Evolutionary conservation across 352 stramenopile genomes (phyloP).

Genomic region (Elongisporangium prolatum): DNA sequence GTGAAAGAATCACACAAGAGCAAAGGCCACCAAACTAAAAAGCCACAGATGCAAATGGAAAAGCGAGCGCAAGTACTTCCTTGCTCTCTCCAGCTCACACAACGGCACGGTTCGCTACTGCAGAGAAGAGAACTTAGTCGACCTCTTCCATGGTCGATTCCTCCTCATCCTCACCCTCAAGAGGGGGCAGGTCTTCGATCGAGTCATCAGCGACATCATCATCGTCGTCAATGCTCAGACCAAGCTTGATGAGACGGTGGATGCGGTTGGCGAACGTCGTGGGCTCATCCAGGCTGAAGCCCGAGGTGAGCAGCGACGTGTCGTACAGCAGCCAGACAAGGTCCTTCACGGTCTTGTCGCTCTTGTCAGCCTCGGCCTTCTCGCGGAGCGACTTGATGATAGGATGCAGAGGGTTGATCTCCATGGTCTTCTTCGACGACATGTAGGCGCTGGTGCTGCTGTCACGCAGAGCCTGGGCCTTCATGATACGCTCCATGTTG

Average conservation of each 20-base stretch:
- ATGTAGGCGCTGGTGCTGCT: conserved; percentile 97
- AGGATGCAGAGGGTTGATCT: conserved; percentile 99
- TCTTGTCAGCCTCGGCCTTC: conserved; percentile 98
- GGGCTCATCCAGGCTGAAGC: conserved; percentile 99
- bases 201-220: conserved; percentile 92
- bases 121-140: conserved; percentile 82
- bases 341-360: conserved; percentile 99
- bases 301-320: conserved; percentile 97
- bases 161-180: conserved; percentile 96
- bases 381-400: conserved; percentile 98
- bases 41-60: conserved; percentile 10
- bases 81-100: background rate
- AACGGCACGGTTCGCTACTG: background rate
- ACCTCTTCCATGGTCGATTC: conserved; percentile 99
- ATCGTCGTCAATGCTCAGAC: conserved; percentile 98
- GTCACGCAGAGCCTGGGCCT: conserved; percentile 98
- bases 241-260: conserved; percentile 99
- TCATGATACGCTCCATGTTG: conserved; percentile 99
- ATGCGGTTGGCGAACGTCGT: conserved; percentile 99
- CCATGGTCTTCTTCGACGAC: conserved; percentile 99
- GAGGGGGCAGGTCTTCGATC: conserved; percentile 95
- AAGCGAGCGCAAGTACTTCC: background rate
- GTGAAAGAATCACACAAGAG: conserved; percentile 20
- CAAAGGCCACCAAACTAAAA: conserved; percentile 28
- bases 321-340: conserved; percentile 99